Percentiles rank a stretch among this genome's conserved stretches.
These are phyloP conservation scores for Phanerodontia chrysosporium DNA, from an alignment of 768 basidiomycete genomes.

Conservation along the genomic window DNA sequence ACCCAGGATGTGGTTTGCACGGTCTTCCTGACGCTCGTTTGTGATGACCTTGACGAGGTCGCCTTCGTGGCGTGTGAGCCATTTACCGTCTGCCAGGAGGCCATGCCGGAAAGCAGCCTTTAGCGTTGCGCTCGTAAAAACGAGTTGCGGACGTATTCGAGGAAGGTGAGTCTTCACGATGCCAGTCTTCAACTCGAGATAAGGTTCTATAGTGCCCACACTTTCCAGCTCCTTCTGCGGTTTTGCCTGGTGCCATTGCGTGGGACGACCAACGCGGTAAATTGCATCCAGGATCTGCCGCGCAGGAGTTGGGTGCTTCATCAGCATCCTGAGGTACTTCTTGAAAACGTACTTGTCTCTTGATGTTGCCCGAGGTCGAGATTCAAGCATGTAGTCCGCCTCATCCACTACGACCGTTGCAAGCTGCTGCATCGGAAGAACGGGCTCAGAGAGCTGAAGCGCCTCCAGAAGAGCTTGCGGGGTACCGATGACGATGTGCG, in stretches of 20 bases:
- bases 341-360: slow-evolving; percentile 33
- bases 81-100: slow-evolving; percentile 53
- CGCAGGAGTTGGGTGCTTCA: slow-evolving; percentile 56
- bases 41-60: slow-evolving; percentile 20
- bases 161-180: neutral
- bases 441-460: slow-evolving; percentile 37
- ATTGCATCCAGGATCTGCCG: slow-evolving; percentile 56
- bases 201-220: neutral
- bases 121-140: slow-evolving; percentile 71
- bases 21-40: slow-evolving; percentile 6
- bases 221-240: neutral
- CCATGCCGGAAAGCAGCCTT: slow-evolving; percentile 48
- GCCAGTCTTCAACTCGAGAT: neutral
- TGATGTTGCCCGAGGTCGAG: slow-evolving; percentile 35
- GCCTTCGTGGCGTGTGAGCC: slow-evolving; percentile 35
- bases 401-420: slow-evolving; percentile 70
- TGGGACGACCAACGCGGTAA: slow-evolving; percentile 26
- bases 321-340: slow-evolving; percentile 36
- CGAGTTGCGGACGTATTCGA: slow-evolving; percentile 46
- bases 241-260: neutral
- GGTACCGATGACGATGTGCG: slow-evolving; percentile 69
- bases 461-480: slow-evolving; percentile 65
- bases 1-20: slow-evolving; percentile 10
- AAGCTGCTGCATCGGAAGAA: slow-evolving; percentile 42
- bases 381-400: slow-evolving; percentile 67